Base-by-base conservation (phyloP, 495 filamentous ascomycete species). In the Filosporella fistucella region DNA sequence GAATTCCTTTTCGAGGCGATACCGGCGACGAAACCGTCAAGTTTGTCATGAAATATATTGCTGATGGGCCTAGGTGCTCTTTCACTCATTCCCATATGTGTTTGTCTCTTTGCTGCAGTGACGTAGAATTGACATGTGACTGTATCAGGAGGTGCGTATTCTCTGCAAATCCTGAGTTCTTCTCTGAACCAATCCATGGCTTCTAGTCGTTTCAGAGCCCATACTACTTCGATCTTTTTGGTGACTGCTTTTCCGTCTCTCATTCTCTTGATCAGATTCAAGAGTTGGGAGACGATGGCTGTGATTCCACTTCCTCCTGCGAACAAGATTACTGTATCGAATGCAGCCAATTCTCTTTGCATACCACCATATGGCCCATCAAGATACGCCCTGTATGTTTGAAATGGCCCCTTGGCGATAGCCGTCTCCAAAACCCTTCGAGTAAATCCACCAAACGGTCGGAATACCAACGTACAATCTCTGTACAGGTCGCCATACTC, bases 101-200 rank as follows among this genome's bases (percentile, higher is more conserved):
- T 65, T 46, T 76, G 74, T 34, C 80, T 77, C 58, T 82, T 85
- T 23, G 81, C 74, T 14, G 76, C 74, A 0, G 91, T 97, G 43
- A 96, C 85, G 68, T 86, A 97, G 71, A 96, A 96, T 63, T 95
- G 89, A 70, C 89, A 96, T 22, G 85, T 84, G 7, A 97, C 86
- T 21, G 82, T 80, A 64, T 90, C 85, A 36, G 87, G 78, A 21
- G 89, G 87, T 42, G 91, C 86, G 54, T 77, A 81, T 60, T 96
- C 85, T 51, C 88, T 74, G 68, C 91, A 93, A 56, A 96, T 89
- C 38, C 88, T 75, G 34, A 96, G 73, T 62, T 96, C 93, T 68
- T 96, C 91, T 61, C 87, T 86, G 75, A 97, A 97, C 91, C 91
- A 97, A 62, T 95, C 89, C 78, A 97, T 90, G 7, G 88, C 88